phyloP scores from a whole-genome alignment of 2,329 filamentous ascomycete genomes.

The Rhexocercosporidium sp. region DNA sequence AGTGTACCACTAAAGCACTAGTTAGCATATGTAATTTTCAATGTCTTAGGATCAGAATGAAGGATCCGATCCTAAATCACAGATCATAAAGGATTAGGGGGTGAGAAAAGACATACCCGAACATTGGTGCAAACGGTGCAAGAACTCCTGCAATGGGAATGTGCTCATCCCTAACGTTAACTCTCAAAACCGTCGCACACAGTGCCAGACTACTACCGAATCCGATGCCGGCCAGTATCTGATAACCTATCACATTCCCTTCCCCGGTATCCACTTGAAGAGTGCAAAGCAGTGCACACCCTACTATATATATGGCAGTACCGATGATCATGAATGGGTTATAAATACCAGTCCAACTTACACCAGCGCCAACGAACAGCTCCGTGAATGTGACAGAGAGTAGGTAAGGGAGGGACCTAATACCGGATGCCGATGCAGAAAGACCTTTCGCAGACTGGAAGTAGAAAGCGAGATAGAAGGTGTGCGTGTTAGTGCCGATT shows the following conservation, averaged over 20 bases:
- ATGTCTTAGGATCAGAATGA: too few species aligned
- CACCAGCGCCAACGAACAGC: constrained; percentile 14
- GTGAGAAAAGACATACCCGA: too few species aligned
- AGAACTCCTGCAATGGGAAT: constrained; percentile 53
- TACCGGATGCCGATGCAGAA: constrained; percentile 29
- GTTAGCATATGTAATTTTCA: too few species aligned
- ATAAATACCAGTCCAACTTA: constrained; percentile 40
- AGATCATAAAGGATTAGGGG: too few species aligned
- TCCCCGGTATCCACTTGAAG: constrained; percentile 41
- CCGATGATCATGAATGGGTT: constrained; percentile 41
- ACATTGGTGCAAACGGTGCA: constrained; percentile 56
- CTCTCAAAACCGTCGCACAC: constrained; percentile 58
- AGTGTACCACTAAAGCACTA: too few species aligned
- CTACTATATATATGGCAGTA: constrained; percentile 36
- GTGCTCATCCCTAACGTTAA: constrained; percentile 55
- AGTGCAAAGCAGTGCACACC: constrained; percentile 60
- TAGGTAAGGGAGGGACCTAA: constrained; percentile 34
- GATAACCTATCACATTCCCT: constrained; percentile 58
- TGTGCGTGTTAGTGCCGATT: constrained; percentile 16
- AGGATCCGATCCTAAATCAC: too few species aligned
- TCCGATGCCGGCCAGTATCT: constrained; percentile 59
- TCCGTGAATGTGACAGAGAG: constrained; percentile 10
- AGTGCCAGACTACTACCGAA: constrained; percentile 63
- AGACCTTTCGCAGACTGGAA: constrained; percentile 40
- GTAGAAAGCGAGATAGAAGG: constrained; percentile 39